Evolutionary conservation across 306 rosid species (phyloP), one percentile per base, ranked within the genome.

Genomic region (Acacia acuminata): DNA sequence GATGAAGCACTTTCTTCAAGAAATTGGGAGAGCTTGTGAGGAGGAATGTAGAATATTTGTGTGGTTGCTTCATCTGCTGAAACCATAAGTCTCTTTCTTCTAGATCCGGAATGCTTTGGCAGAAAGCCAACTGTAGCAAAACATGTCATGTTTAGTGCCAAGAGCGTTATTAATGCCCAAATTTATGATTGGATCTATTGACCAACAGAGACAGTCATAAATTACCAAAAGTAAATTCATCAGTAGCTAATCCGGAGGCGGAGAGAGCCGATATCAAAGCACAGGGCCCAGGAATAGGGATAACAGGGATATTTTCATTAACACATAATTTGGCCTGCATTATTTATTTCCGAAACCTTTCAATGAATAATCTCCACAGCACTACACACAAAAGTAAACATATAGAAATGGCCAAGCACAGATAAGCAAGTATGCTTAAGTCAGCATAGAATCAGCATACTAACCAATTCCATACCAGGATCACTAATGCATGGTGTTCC

Each of bases 401-500:
- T 5, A 53, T 0, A 77, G 61, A 48, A 65, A 36, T n/a, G 63
- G 34, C 65, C 43, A 51, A 0, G 13, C 47, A 74, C 67, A 74
- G 47, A 53, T 53, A 74, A 30, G 25, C 63, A 48, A 6, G 61
- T 47, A 34, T 20, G 19, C 7, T 17, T 15, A 32, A 53, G 53
- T 58, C 15, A 40, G 63, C 76, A 70, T 13, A n/a, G 32, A 3
- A 55, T 36, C 36, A 81, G 51, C 32, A 74, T 12, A 67, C 91
- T 91, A 87, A 96, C 98, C 96, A 94, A 88, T 78, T 91, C 96
- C 34, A 80, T 85, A 65, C 98, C 99, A 69, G 99, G 99, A 90
- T 94, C 99, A 78, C 96, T 90, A 67, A 96, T 94, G 74, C 98
- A 97, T 0, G 97, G 98, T 6, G 94, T 94, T 82, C 99, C 99